Evolutionary conservation across 805 yeast species (phyloP), one percentile per base, ranked within the genome.

Genomic region (Hanseniaspora vineae): DNA sequence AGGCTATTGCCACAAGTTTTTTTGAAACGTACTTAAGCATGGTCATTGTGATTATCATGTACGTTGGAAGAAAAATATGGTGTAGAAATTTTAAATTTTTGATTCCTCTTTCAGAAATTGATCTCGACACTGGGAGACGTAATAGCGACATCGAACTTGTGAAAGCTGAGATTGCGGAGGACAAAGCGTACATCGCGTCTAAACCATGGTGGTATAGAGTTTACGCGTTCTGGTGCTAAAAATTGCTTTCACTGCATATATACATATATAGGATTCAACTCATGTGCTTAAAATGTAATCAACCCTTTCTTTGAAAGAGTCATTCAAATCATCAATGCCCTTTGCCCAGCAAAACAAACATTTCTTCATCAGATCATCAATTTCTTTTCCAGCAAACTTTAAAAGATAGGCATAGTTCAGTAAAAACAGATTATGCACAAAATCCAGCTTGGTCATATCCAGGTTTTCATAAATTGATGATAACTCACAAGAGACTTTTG

Each of bases 21-120:
- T 85, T 85, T 70, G 67, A 73, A 58, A 67, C 76, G 23, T 84
- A 80, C 63, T 67, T 85, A 55, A 77, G 86, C 12, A 70, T 72
- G 49, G 84, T 85, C 17, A 73, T 84, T 44, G 68, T 81, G 39
- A 47, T 84, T 35, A 74, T 64, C 2, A 73, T 77, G 64, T 80
- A 73, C 64, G 17, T 75, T 15, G 75, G 67, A 50, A 83, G 80
- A 69, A 80, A 80, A 65, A 43, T 77, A 37, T 76, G 76, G 71
- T 72, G 60, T 51, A 64, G 60, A 47, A 65, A 67, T 54, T 67
- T 68, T 66, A 64, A 51, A 31, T 55, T 71, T 29, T 65, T 63
- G 57, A 64, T 77, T 50, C 66, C 61, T 19, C 70, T 74, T 31
- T 56, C 60, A 23, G 78, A 77, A 42, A 69, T 80, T 58, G 85